A percentile compares a stretch with the other conserved stretches of the same genome.
Evolutionary conservation across 345 rosid species (phyloP).

Genomic region (Aurinia saxatilis): DNA sequence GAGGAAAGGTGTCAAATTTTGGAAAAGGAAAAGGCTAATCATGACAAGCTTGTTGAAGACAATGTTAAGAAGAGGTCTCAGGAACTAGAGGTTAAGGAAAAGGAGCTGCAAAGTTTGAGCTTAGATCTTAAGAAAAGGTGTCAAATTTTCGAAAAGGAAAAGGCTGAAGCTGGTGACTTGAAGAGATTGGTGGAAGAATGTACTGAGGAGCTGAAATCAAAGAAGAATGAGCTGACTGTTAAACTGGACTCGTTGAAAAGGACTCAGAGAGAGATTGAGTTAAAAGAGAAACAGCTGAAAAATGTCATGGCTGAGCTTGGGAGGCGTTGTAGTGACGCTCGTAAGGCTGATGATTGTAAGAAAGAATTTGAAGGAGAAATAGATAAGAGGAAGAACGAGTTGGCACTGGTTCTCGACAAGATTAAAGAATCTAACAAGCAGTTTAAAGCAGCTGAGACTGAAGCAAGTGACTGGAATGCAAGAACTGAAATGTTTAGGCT

Average conservation of each 20-base stretch:
- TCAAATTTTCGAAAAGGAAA: not conserved
- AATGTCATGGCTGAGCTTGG: not conserved
- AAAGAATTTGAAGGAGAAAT: constrained; percentile 1
- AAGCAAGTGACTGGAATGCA: too few species aligned
- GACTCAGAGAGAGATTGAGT: constrained; percentile 5
- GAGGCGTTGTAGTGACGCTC: not conserved
- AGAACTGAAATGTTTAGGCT: too few species aligned
- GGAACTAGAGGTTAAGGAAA: not conserved
- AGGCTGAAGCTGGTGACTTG: constrained; percentile 13
- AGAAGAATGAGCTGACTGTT: not conserved
- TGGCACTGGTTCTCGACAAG: not conserved
- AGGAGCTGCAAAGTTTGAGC: constrained; percentile 8
- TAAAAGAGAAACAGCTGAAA: not conserved
- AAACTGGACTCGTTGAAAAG: not conserved
- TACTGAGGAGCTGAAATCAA: not conserved
- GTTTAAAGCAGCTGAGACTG: too few species aligned
- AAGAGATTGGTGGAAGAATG: constrained; percentile 11
- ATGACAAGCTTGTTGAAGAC: too few species aligned
- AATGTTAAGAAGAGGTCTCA: not conserved
- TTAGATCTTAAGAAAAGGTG: not conserved
- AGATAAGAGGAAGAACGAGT: not conserved
- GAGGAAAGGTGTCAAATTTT: not conserved
- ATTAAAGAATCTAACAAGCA: constrained; percentile 4
- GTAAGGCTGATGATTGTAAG: not conserved
- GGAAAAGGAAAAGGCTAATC: not conserved